Conservation (phyloP, 306 rosid genomes). For the Styphnolobium japonicum region DNA sequence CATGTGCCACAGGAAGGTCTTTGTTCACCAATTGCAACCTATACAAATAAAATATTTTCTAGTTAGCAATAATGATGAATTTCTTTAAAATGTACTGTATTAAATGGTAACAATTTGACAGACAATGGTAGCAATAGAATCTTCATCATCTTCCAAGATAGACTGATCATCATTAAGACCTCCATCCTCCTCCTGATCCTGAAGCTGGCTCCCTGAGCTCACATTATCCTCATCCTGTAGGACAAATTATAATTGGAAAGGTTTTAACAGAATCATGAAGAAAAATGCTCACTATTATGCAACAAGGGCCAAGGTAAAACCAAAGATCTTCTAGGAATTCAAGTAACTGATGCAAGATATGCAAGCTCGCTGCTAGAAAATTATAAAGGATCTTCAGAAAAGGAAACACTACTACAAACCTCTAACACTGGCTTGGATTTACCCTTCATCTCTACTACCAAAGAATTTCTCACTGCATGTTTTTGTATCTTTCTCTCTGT, state of each 20-base stretch:
- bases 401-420: slow-evolving; percentile 49
- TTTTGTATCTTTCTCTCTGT: slow-evolving; percentile 49
- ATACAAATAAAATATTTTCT: slow-evolving; percentile 27
- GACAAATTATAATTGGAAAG: slow-evolving; percentile 33
- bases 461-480: slow-evolving; percentile 40
- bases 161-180: no score
- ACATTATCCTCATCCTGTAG: slow-evolving; percentile 49
- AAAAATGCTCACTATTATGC: not conserved
- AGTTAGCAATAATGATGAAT: slow-evolving; percentile 8
- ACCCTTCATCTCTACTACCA: slow-evolving; percentile 59
- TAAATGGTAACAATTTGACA: not conserved
- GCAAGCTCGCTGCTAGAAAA: slow-evolving; percentile 12
- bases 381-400: slow-evolving; percentile 4
- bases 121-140: not conserved
- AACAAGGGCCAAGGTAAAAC: not conserved
- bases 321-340: slow-evolving; percentile 11
- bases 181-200: slow-evolving; percentile 37
- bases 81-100: not conserved
- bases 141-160: no score
- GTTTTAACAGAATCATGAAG: slow-evolving; percentile 16
- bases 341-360: slow-evolving; percentile 13
- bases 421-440: slow-evolving; percentile 36
- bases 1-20: slow-evolving; percentile 71
- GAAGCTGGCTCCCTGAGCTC: slow-evolving; percentile 36
- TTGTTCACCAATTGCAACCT: slow-evolving; percentile 76